Evolutionary conservation across 805 yeast genomes (phyloP).

Genomic region (Candida boleticola): DNA sequence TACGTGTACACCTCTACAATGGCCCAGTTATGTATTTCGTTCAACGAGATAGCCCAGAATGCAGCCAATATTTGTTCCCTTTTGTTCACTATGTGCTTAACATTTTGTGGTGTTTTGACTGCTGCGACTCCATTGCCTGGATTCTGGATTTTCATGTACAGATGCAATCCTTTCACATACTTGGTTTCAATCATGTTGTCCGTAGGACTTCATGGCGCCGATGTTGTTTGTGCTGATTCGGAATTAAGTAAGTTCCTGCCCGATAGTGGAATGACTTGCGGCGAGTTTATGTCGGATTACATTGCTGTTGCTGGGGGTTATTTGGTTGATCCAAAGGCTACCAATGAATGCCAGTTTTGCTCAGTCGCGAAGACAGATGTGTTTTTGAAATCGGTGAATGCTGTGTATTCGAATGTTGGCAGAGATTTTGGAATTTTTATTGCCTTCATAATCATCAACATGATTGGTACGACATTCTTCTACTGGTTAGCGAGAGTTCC

Average conservation of each 20-base stretch:
- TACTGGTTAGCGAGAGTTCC: constrained; percentile 46
- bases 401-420: constrained; percentile 20
- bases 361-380: constrained; percentile 23
- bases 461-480: constrained; percentile 23
- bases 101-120: constrained; percentile 77
- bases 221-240: constrained; percentile 20
- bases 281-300: constrained; percentile 23
- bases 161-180: constrained; percentile 34
- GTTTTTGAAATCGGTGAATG: constrained; percentile 22
- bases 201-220: constrained; percentile 27
- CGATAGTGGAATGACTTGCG: constrained; percentile 27
- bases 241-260: constrained; percentile 26
- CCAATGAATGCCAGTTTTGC: constrained; percentile 24
- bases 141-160: constrained; percentile 51
- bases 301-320: constrained; percentile 24
- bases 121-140: constrained; percentile 54
- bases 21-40: constrained; percentile 60
- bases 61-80: constrained; percentile 62
- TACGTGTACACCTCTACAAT: constrained; percentile 55
- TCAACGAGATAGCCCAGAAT: constrained; percentile 55
- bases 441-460: constrained; percentile 25
- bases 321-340: constrained; percentile 14
- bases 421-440: constrained; percentile 29
- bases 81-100: constrained; percentile 59
- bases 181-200: constrained; percentile 28